Conservation (phyloP, 2,329 filamentous ascomycete genomes). For the Alternaria sp. region DNA sequence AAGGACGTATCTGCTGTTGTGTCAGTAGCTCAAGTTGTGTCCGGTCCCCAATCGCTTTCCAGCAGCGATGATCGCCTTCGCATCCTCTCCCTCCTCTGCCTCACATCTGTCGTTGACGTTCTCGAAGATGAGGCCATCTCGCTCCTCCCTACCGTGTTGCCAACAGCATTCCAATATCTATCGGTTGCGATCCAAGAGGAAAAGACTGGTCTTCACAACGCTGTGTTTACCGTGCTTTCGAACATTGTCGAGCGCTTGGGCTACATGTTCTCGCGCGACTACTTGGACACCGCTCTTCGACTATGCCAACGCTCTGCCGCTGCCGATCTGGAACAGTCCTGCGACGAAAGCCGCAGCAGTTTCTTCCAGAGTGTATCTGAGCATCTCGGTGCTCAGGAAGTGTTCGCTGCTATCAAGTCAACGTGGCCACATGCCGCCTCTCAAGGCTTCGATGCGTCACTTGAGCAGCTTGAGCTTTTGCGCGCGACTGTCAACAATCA, state of each 20-base stretch:
- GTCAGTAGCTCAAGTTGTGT: conserved; percentile 76
- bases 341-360: conserved; percentile 68
- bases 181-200: conserved; percentile 64
- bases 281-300: conserved; percentile 73
- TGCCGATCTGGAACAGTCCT: conserved; percentile 65
- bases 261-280: conserved; percentile 81
- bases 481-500: conserved; percentile 76
- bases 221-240: conserved; percentile 79
- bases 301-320: conserved; percentile 76
- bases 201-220: conserved; percentile 74
- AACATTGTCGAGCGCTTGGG: conserved; percentile 82
- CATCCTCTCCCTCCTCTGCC: conserved; percentile 83
- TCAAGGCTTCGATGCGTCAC: conserved; percentile 62
- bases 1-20: conserved; percentile 81
- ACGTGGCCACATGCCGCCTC: conserved; percentile 72
- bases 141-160: conserved; percentile 76
- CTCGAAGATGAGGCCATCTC: conserved; percentile 85
- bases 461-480: conserved; percentile 73
- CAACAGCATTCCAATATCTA: conserved; percentile 74
- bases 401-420: conserved; percentile 73
- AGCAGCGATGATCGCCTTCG: conserved; percentile 74
- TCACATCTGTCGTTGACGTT: conserved; percentile 88
- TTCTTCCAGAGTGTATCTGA: conserved; percentile 78
- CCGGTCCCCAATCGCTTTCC: conserved; percentile 76
- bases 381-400: conserved; percentile 76